Evolutionary conservation across 805 yeast species (phyloP).

Genomic region (Barnettozyma californica): DNA sequence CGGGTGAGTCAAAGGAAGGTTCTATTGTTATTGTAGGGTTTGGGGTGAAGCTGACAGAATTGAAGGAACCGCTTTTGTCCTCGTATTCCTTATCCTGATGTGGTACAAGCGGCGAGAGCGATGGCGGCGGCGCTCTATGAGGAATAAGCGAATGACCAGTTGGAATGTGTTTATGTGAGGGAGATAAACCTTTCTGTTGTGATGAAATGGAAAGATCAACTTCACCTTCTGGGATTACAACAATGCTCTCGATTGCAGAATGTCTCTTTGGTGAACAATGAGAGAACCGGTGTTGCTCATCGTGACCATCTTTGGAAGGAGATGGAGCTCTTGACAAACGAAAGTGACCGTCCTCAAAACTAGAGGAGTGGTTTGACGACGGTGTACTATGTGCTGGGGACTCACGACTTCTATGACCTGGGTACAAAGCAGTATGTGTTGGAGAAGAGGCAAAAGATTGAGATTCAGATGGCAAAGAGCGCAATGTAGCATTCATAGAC

Average conservation of each 20-base stretch:
- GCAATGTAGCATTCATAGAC: neutral
- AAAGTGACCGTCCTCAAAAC: neutral
- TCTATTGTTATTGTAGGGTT: neutral
- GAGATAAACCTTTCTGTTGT: too few relatives aligned
- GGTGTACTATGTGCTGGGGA: neutral
- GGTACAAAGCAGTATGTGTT: neutral
- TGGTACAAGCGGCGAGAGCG: neutral
- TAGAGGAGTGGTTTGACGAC: neutral
- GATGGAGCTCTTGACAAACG: neutral
- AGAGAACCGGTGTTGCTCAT: neutral
- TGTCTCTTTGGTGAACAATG: neutral
- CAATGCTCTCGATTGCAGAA: neutral
- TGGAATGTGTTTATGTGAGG: neutral
- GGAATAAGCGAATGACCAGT: neutral
- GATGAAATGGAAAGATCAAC: neutral
- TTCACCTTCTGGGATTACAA: neutral
- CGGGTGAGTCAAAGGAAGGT: slow-evolving; percentile 6
- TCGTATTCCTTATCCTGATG: neutral
- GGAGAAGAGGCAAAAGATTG: neutral
- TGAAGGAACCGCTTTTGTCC: neutral
- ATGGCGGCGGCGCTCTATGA: slow-evolving; percentile 7
- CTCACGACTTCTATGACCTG: neutral
- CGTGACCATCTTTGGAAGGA: neutral
- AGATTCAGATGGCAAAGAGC: neutral
- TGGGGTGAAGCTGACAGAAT: neutral